Evolutionary conservation across 306 rosid species (phyloP).

Genomic region (Delonix regia): DNA sequence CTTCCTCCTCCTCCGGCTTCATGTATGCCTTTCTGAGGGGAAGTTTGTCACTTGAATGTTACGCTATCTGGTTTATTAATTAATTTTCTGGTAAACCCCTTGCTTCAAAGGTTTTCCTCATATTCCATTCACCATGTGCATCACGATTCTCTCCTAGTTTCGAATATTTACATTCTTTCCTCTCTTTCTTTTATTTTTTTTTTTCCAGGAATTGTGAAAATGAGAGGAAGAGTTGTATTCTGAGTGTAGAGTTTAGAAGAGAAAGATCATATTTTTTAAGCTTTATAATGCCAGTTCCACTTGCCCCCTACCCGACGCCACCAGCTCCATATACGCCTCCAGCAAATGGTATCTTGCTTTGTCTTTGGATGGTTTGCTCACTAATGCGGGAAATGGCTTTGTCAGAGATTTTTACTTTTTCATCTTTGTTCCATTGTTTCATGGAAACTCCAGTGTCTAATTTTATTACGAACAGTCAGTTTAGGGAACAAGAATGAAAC

Average conservation of each 20-base stretch:
- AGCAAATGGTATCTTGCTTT: conserved; percentile 61
- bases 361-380: conserved; percentile 10
- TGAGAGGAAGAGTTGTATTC: conserved; percentile 39
- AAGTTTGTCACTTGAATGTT: conserved; percentile 9
- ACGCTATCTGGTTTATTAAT: neutral
- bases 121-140: neutral
- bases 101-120: conserved; percentile 23
- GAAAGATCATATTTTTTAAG: conserved; percentile 33
- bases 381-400: conserved; percentile 30
- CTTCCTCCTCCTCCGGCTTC: conserved; percentile 17
- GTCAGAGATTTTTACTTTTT: neutral
- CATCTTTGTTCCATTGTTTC: neutral
- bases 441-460: neutral
- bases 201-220: conserved; percentile 43
- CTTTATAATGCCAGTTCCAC: conserved; percentile 92
- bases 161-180: conserved; percentile 4
- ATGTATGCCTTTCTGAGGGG: conserved; percentile 31
- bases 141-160: neutral
- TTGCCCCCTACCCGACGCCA: conserved; percentile 85
- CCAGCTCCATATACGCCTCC: conserved; percentile 64
- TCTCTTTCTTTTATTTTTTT: no score
- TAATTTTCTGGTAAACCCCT: neutral
- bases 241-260: conserved; percentile 44
- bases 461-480: neutral
- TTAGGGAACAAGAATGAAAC: neutral